A percentile compares a stretch with the other conserved stretches of the same genome.
phyloP scores from a whole-genome alignment of 805 yeast species.

The Sugiyamaella floridensis region DNA sequence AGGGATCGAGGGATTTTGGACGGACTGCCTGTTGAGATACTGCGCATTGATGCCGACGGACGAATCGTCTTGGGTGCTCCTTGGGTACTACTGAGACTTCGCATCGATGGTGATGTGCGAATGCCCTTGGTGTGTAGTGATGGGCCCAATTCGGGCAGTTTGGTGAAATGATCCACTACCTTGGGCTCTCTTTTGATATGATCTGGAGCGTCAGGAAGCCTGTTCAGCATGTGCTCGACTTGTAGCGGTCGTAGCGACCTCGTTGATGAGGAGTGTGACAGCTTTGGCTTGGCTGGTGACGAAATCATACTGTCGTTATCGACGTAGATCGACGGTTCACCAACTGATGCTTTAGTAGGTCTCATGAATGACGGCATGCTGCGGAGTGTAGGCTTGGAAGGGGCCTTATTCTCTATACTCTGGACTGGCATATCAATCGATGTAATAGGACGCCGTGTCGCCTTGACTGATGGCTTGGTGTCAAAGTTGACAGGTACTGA shows the following conservation, averaged over 20 bases:
- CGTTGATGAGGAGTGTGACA: neutral
- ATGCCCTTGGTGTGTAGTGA: neutral
- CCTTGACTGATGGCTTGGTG: neutral
- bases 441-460: no score
- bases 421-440: neutral
- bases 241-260: neutral
- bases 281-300: neutral
- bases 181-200: neutral
- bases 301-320: neutral
- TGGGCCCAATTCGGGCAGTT: neutral
- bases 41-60: neutral
- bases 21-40: neutral
- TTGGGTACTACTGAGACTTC: neutral
- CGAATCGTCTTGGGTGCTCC: neutral
- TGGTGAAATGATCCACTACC: neutral
- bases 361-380: neutral
- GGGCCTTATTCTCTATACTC: neutral
- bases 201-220: slow-evolving; percentile 7
- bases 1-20: slow-evolving; percentile 9
- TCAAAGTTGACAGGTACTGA: neutral
- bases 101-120: neutral
- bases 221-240: slow-evolving; percentile 9
- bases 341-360: neutral
- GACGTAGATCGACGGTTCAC: neutral
- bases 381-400: neutral